A percentile compares a stretch with the other conserved stretches of the same genome.
Evolutionary conservation across 371 early-diverging fungal genomes (phyloP).

Genomic region (Coemansia sp.): DNA sequence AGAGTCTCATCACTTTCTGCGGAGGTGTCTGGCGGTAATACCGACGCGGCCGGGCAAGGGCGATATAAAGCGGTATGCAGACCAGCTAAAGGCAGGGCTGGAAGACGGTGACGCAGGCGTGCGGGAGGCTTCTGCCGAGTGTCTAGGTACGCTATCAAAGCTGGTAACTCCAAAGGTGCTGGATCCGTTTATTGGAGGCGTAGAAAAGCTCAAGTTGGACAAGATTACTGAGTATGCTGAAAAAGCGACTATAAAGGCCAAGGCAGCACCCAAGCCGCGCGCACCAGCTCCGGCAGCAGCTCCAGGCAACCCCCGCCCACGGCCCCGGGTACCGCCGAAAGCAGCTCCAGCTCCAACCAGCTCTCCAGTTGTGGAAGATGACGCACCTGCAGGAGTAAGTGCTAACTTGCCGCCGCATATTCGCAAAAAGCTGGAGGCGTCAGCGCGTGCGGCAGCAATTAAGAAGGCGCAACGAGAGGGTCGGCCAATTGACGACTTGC

Average conservation of each 20-base stretch:
- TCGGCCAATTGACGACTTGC: slow-evolving; percentile 48
- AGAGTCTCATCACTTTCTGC: slow-evolving; percentile 70
- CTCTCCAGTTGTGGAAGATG: neutral
- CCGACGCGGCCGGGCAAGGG: slow-evolving; percentile 68
- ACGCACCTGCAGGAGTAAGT: slow-evolving; percentile 19
- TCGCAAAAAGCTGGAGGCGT: slow-evolving; percentile 54
- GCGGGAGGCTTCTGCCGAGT: slow-evolving; percentile 84
- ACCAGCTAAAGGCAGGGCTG: slow-evolving; percentile 68
- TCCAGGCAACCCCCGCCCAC: slow-evolving; percentile 27
- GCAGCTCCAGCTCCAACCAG: slow-evolving; percentile 26
- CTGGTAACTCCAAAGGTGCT: slow-evolving; percentile 78
- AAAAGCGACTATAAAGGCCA: slow-evolving; percentile 67
- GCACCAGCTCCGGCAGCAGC: slow-evolving; percentile 50
- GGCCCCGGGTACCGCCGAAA: slow-evolving; percentile 7
- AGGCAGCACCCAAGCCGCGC: slow-evolving; percentile 21
- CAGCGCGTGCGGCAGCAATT: slow-evolving; percentile 62
- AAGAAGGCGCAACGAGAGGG: slow-evolving; percentile 58
- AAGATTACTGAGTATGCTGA: slow-evolving; percentile 85
- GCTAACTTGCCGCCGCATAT: slow-evolving; percentile 53
- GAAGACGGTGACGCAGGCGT: slow-evolving; percentile 88
- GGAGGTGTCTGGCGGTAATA: slow-evolving; percentile 67
- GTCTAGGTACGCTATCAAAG: slow-evolving; percentile 87
- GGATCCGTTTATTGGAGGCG: slow-evolving; percentile 68
- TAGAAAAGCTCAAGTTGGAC: slow-evolving; percentile 82
- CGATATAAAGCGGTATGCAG: slow-evolving; percentile 73